Percentiles rank a stretch among this genome's conserved stretches.
These are phyloP conservation scores for Cornus suecica DNA, from an alignment of 148 eudicot genomes.

Conservation along the genomic window DNA sequence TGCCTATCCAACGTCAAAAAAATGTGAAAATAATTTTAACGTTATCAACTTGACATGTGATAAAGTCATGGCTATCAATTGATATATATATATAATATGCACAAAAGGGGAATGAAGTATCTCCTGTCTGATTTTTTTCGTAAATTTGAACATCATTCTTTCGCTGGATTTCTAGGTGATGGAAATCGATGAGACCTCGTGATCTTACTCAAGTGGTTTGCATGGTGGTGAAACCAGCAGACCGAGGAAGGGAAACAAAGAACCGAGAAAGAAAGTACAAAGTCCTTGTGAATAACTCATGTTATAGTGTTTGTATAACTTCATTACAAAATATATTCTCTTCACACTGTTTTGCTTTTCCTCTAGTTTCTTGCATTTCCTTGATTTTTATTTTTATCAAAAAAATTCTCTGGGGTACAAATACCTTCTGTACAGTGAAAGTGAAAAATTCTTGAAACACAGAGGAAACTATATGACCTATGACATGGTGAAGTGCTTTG, in stretches of 20 bases:
- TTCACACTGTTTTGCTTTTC: neutral
- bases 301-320: conserved; percentile 13
- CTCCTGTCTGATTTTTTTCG: neutral
- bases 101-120: neutral
- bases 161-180: conserved; percentile 48
- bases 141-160: neutral
- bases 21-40: no score
- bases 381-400: no score
- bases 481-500: neutral
- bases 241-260: conserved; percentile 1
- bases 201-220: conserved; percentile 21
- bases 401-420: neutral
- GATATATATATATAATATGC: neutral
- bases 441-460: no score
- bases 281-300: conserved; percentile 50
- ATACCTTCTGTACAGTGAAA: neutral
- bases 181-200: conserved; percentile 74
- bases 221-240: conserved; percentile 23
- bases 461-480: neutral
- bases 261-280: conserved; percentile 28
- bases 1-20: neutral
- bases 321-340: neutral
- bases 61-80: neutral
- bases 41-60: neutral
- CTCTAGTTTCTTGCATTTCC: conserved; percentile 1